Evolutionary conservation across 1,139 yeast genomes (phyloP), one percentile per base, ranked within the genome.

Genomic region (Debaryomyces singareniensis): DNA sequence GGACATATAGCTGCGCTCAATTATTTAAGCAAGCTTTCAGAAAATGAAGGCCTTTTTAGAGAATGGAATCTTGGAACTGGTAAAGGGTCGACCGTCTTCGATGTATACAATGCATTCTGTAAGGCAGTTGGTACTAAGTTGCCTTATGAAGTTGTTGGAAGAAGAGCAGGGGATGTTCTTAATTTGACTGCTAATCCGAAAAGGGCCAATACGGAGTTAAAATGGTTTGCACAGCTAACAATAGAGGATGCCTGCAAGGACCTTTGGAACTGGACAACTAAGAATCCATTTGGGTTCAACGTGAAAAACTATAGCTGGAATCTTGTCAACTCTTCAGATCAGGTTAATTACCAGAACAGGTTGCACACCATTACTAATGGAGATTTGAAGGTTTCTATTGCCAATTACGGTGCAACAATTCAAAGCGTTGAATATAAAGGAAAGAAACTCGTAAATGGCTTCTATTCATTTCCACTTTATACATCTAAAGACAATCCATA

Each of bases 1-100:
- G 94, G 93, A 29, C 93, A 83, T 43, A 62, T 82, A 37, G 76
- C 87, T 24, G 87, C 91, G 5, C 61, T 83, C 44, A 59, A 70
- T 29, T 75, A 78, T 51, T 67, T 83, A 35, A 68, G 68, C 37
- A 44, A 49, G n/a, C 44, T 58, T 28, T 37, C 47, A 5, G 45
- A 51, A n/a, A 45, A 52, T 10, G 43, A 53, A 20, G 85, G 84
- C 4, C 61, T 74, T 35, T 76, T 71, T 49, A 68, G 89, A 33
- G 91, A 77, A 48, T 84, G 93, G 93, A 84, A 84, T 49, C 68
- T 83, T 38, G 94, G 94, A 27, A 77, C 91, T 15, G 94, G 94
- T 28, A 71, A 65, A 26, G 94, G 94, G 4, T 67, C 81, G 5
- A 81, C 93, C 2, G 94, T 83, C 5, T 64, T 81, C 34, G 89